These are phyloP conservation scores for Cercis canadensis DNA, from an alignment of 306 rosid genomes.

Conservation along the genomic window DNA sequence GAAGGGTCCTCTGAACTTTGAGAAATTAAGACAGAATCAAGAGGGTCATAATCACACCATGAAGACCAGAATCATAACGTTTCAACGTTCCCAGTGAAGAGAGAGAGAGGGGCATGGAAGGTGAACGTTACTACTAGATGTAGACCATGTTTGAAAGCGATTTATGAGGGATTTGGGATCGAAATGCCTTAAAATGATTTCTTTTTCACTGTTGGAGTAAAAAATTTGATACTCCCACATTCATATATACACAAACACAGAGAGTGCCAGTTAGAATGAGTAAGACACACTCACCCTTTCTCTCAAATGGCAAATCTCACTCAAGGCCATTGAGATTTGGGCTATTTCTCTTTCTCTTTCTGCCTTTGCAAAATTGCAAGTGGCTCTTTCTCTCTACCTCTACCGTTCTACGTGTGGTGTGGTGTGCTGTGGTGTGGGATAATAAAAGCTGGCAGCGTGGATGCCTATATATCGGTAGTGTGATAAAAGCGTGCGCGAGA, in stretches of 20 bases:
- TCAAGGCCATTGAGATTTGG: slow-evolving; percentile 64
- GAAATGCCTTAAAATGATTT: slow-evolving; percentile 37
- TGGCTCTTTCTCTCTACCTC: not conserved
- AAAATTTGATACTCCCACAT: slow-evolving; percentile 17
- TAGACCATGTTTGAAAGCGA: slow-evolving; percentile 39
- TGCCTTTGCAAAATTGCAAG: not conserved
- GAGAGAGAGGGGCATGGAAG: slow-evolving; percentile 22
- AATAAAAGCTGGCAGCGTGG: slow-evolving; percentile 25
- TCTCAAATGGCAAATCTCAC: slow-evolving; percentile 20
- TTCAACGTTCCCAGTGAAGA: slow-evolving; percentile 6
- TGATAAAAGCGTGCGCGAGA: not conserved
- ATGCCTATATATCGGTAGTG: slow-evolving; percentile 26
- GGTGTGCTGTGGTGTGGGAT: slow-evolving; percentile 7
- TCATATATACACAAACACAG: slow-evolving; percentile 1
- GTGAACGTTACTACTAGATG: slow-evolving; percentile 46
- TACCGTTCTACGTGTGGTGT: no score
- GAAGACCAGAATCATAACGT: slow-evolving; percentile 14
- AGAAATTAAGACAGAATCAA: not conserved
- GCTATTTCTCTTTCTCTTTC: not conserved
- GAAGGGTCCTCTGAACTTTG: slow-evolving; percentile 1
- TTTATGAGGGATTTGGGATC: slow-evolving; percentile 54
- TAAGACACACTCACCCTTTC: slow-evolving; percentile 35
- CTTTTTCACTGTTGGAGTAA: slow-evolving; percentile 26
- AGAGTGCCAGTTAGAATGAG: slow-evolving; percentile 38
- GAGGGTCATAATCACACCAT: not conserved